A percentile compares a stretch with the other conserved stretches of the same genome.
Conservation (phyloP, 73 alveolate genomes). For the Uronychia setigera region DNA sequence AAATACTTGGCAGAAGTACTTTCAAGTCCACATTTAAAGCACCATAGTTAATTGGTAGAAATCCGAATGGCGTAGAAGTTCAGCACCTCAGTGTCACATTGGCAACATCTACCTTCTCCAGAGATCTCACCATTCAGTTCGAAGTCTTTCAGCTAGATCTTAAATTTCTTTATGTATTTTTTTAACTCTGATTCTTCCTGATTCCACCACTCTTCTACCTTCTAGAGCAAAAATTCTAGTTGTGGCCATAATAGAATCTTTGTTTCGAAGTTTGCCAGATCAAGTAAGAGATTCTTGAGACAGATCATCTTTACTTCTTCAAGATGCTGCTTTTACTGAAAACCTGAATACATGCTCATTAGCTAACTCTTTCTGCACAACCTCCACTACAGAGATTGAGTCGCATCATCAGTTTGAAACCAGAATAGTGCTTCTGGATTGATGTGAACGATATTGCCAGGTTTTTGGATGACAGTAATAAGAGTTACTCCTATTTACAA, state of each 20-base stretch:
- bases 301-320: not conserved
- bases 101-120: too few relatives aligned
- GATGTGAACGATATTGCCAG: not conserved
- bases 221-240: not conserved
- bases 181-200: not conserved
- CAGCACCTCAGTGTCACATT: not conserved
- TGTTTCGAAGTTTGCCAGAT: not conserved
- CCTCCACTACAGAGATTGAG: not conserved
- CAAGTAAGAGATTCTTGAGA: not conserved
- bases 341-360: not conserved
- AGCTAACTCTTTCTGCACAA: not conserved
- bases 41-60: not conserved
- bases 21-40: not conserved
- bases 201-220: not conserved
- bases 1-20: not conserved
- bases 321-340: not conserved
- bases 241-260: not conserved
- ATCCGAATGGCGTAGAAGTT: not conserved
- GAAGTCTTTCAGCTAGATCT: not conserved
- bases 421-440: not conserved
- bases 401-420: not conserved
- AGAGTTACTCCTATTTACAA: not conserved
- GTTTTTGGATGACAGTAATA: not conserved
- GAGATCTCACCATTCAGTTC: not conserved
- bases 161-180: not conserved